A percentile compares a stretch with the other conserved stretches of the same genome.
These are phyloP conservation scores for Clonostachys rosea DNA, from an alignment of 2,329 filamentous ascomycete genomes.

Conservation along the genomic window DNA sequence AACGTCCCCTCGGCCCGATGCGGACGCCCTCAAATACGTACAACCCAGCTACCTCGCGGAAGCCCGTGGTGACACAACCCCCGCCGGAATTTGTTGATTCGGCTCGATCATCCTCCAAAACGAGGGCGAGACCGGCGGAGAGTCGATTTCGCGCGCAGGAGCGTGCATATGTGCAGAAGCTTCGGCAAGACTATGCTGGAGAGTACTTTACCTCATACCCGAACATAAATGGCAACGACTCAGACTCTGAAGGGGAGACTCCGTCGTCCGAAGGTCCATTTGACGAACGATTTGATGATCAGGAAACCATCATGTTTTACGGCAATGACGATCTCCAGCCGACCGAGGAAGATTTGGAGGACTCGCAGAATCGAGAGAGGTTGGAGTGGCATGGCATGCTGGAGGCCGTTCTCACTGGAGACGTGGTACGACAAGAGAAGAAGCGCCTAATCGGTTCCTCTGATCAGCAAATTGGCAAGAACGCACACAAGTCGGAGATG, in stretches of 20 bases:
- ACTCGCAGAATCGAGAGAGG: constrained; percentile 82
- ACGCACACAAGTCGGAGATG: constrained; percentile 71
- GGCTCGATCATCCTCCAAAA: constrained; percentile 47
- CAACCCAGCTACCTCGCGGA: constrained; percentile 60
- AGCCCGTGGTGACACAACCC: constrained; percentile 31
- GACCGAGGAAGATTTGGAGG: constrained; percentile 82
- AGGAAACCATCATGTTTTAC: constrained; percentile 90
- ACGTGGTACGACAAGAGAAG: constrained; percentile 97
- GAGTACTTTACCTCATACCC: constrained; percentile 72
- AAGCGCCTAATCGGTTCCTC: constrained; percentile 82
- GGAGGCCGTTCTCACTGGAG: constrained; percentile 88
- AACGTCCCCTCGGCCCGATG: constrained; percentile 64
- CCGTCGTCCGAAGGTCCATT: constrained; percentile 79
- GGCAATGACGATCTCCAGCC: constrained; percentile 86
- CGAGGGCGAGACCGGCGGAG: constrained; percentile 40
- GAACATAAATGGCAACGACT: constrained; percentile 61
- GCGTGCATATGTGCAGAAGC: constrained; percentile 88
- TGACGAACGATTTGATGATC: constrained; percentile 77
- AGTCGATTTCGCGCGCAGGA: constrained; percentile 60
- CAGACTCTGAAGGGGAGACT: constrained; percentile 87
- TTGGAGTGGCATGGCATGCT: constrained; percentile 99
- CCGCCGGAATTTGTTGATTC: constrained; percentile 36
- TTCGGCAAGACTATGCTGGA: constrained; percentile 65
- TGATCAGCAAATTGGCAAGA: constrained; percentile 51
- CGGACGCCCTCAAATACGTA: constrained; percentile 79